Evolutionary conservation across 148 eudicot species (phyloP), one percentile per base, ranked within the genome.

Genomic region (Rhododendron vialii): DNA sequence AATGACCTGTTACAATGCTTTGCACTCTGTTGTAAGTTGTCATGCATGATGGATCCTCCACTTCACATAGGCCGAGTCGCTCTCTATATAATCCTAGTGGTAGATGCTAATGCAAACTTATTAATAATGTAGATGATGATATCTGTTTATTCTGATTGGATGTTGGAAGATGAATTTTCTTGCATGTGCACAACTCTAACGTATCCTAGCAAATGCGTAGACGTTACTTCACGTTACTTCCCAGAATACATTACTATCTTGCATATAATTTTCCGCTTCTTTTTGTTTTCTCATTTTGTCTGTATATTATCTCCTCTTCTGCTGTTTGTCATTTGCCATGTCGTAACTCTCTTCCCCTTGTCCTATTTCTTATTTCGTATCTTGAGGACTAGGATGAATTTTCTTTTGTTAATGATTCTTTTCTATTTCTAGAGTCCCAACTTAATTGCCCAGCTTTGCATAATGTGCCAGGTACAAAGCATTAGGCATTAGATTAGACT

Each of bases 401-500:
- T 57, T 9, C 4, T 12, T 33, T 18, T n/a, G 36, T 8, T 33
- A 55, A 7, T 53, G 20, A 26, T 15, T 17, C 4, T 36, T 38
- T 59, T 22, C 35, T 59, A 5, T 61, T 33, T 24, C 81, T 45
- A 45, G 74, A 11, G 26, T 82, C n/a, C n/a, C 55, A 61, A 36
- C 50, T 38, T 81, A 15, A 81, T 55, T 81, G 67, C 69, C 69
- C 83, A 53, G 57, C 80, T 63, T 63, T 45, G 57, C 30, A 43
- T 10, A 51, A 80, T 82, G 69, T 92, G 88, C 90, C 91, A 97
- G 99, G 91, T 95, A 97, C 84, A 94, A 93, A 89, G 98, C 99
- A 55, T 88, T 57, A 88, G 99, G 99, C 75, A 92, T 97, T 87
- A 94, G 99, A 86, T 88, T 97, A 89, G 99, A 97, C 93, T 97